phyloP scores from a whole-genome alignment of 495 filamentous ascomycete species.

The Aspergillus mulundensis region DNA sequence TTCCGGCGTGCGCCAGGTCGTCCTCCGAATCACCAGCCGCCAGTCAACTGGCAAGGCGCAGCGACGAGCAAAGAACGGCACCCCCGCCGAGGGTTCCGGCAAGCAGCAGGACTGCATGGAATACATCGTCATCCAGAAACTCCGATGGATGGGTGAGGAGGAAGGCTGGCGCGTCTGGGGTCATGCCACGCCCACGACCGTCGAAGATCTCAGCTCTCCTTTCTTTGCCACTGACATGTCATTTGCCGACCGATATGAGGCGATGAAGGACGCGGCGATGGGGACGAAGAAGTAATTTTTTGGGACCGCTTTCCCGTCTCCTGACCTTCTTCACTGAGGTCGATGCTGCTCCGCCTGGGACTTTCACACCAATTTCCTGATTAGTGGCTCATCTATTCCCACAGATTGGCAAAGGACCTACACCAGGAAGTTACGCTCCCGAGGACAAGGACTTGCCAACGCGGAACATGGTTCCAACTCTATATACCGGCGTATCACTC shows the following conservation, averaged over 20 bases:
- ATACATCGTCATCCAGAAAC: constrained; percentile 72
- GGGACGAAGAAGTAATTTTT: constrained; percentile 20
- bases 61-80: not conserved
- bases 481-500: not conserved
- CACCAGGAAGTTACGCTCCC: too few relatives aligned
- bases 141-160: constrained; percentile 51
- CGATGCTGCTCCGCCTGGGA: not conserved
- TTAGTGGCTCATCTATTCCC: not conserved
- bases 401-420: too few relatives aligned
- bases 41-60: constrained; percentile 48
- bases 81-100: not conserved
- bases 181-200: constrained; percentile 55
- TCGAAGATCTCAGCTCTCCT: constrained; percentile 39
- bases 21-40: constrained; percentile 64
- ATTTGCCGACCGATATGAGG: constrained; percentile 30
- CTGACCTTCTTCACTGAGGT: not conserved
- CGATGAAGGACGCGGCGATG: constrained; percentile 27
- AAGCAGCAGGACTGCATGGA: constrained; percentile 65
- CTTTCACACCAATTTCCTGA: not conserved
- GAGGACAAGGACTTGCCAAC: not conserved
- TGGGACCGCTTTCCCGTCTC: not conserved
- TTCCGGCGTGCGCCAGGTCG: constrained; percentile 60
- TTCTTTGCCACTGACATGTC: constrained; percentile 32
- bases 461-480: not conserved
- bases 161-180: constrained; percentile 76